Evolutionary conservation across 805 yeast genomes (phyloP).

Genomic region (Myxozyma neotropica): DNA sequence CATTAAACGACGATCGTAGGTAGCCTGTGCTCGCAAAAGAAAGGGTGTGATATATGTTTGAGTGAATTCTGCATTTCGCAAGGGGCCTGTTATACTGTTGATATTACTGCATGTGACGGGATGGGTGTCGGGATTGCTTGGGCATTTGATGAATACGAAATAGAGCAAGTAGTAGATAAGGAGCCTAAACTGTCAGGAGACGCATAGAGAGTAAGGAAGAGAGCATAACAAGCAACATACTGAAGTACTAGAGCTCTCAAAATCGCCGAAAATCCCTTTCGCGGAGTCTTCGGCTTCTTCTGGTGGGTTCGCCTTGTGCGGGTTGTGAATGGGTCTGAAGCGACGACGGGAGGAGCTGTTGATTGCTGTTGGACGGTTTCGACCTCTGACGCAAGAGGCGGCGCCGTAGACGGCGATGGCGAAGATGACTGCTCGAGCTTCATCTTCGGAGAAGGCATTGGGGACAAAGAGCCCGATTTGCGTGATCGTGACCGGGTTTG

Average conservation of each 20-base stretch:
- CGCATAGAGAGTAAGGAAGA: neutral
- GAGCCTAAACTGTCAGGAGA: slow-evolving; percentile 43
- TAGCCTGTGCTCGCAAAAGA: neutral
- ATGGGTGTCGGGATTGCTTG: slow-evolving; percentile 7
- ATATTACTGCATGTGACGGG: slow-evolving; percentile 5
- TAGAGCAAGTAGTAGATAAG: slow-evolving; percentile 16
- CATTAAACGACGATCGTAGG: neutral
- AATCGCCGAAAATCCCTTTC: neutral
- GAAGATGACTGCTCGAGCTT: neutral
- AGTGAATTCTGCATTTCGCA: neutral
- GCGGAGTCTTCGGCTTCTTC: neutral
- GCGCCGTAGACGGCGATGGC: neutral
- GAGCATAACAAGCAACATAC: neutral
- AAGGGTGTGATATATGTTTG: neutral
- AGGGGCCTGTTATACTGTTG: slow-evolving; percentile 11
- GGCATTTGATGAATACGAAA: slow-evolving; percentile 12
- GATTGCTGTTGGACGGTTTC: neutral
- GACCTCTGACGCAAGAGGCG: neutral
- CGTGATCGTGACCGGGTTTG: slow-evolving; percentile 3
- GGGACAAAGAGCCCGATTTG: slow-evolving; percentile 2
- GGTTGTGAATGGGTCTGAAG: neutral
- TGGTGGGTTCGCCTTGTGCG: slow-evolving; percentile 2
- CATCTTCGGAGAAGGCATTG: neutral
- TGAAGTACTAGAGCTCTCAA: neutral
- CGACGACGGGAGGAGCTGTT: neutral